A percentile compares a stretch with the other conserved stretches of the same genome.
Evolutionary conservation across 371 early-diverging fungal species (phyloP).

Genomic region (Mucor indicus): DNA sequence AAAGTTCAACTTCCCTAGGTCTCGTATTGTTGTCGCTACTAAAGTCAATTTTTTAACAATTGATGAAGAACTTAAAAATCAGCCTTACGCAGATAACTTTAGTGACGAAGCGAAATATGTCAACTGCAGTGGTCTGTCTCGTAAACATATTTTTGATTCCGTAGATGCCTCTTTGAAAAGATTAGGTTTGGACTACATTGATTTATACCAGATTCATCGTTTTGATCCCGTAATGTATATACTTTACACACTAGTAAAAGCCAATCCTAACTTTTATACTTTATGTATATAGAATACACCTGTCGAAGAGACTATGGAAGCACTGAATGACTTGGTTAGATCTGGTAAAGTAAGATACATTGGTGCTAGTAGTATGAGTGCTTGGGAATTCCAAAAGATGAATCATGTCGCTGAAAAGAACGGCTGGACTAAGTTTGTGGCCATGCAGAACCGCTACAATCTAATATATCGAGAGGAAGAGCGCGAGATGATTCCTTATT

Average conservation of each 20-base stretch:
- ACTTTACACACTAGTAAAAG: slow-evolving; percentile 33
- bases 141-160: slow-evolving; percentile 54
- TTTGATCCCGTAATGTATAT: slow-evolving; percentile 40
- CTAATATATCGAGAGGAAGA: slow-evolving; percentile 63
- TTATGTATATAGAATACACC: slow-evolving; percentile 31
- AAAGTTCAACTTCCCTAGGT: slow-evolving; percentile 37
- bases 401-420: slow-evolving; percentile 40
- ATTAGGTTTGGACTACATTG: slow-evolving; percentile 64
- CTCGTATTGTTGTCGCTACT: slow-evolving; percentile 38
- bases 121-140: slow-evolving; percentile 42
- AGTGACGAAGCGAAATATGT: slow-evolving; percentile 5
- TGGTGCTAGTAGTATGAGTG: slow-evolving; percentile 43
- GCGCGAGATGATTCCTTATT: slow-evolving; percentile 58
- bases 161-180: slow-evolving; percentile 47
- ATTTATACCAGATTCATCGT: slow-evolving; percentile 63
- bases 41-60: slow-evolving; percentile 23
- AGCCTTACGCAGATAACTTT: no score
- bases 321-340: slow-evolving; percentile 57
- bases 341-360: slow-evolving; percentile 64
- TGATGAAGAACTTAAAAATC: not conserved
- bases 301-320: slow-evolving; percentile 67
- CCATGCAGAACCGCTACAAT: slow-evolving; percentile 54
- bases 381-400: slow-evolving; percentile 44
- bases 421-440: slow-evolving; percentile 53
- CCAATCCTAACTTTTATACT: slow-evolving; percentile 22